These are phyloP conservation scores for Arthrocladium fulminans DNA, from an alignment of 2,329 filamentous ascomycete species.

Conservation along the genomic window DNA sequence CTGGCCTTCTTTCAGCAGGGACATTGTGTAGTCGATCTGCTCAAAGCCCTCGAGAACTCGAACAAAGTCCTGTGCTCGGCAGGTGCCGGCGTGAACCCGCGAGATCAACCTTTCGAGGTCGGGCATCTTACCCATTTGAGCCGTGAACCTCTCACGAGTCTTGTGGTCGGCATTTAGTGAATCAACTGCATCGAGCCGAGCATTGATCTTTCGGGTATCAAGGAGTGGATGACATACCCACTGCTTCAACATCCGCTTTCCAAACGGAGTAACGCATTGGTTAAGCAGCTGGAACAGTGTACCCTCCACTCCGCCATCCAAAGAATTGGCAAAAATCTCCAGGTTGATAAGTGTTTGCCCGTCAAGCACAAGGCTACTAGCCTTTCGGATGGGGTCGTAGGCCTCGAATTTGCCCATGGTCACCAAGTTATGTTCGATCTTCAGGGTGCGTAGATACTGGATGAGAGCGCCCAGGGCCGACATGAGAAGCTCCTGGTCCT, in stretches of 20 bases:
- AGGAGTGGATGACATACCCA: slow-evolving; percentile 96
- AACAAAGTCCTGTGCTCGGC: slow-evolving; percentile 84
- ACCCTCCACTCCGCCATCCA: slow-evolving; percentile 73
- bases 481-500: slow-evolving; percentile 73
- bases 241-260: slow-evolving; percentile 88
- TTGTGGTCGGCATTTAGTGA: slow-evolving; percentile 74
- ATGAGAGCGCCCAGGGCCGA: slow-evolving; percentile 83
- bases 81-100: slow-evolving; percentile 84
- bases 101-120: slow-evolving; percentile 92
- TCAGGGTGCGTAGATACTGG: slow-evolving; percentile 76
- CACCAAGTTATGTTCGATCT: slow-evolving; percentile 78
- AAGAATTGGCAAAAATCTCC: slow-evolving; percentile 91
- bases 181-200: slow-evolving; percentile 87
- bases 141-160: slow-evolving; percentile 77
- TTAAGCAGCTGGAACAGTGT: slow-evolving; percentile 88
- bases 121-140: slow-evolving; percentile 81
- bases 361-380: slow-evolving; percentile 80
- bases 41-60: slow-evolving; percentile 92
- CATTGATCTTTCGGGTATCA: slow-evolving; percentile 80
- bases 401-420: slow-evolving; percentile 83
- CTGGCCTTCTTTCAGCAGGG: slow-evolving; percentile 62
- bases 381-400: slow-evolving; percentile 89
- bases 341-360: slow-evolving; percentile 95
- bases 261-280: slow-evolving; percentile 90
- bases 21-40: slow-evolving; percentile 92